Evolutionary conservation across 1,139 yeast genomes (phyloP).

Genomic region (Blastobotrys ciferrii): DNA sequence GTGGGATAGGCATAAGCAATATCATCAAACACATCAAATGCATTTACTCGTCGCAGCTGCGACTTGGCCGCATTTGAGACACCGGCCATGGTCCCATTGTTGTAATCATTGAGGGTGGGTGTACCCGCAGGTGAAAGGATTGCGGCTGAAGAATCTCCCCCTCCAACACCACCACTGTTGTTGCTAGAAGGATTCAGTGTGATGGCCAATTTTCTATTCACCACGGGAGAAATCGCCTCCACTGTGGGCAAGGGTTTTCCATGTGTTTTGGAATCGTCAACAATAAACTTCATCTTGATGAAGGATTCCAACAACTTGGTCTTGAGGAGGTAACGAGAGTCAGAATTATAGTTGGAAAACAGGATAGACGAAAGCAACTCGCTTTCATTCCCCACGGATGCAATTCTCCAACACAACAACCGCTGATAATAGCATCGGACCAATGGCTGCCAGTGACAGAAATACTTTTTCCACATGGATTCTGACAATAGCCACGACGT

Average conservation of each 20-base stretch:
- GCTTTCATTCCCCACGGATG: slow-evolving; percentile 37
- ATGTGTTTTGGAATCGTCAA: slow-evolving; percentile 18
- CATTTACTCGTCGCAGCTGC: slow-evolving; percentile 38
- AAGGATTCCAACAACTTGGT: slow-evolving; percentile 29
- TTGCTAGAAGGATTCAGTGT: slow-evolving; percentile 37
- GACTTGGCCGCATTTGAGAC: neutral
- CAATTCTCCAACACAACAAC: slow-evolving; percentile 67
- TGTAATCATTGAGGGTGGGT: slow-evolving; percentile 10
- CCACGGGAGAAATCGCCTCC: slow-evolving; percentile 51
- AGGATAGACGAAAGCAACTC: slow-evolving; percentile 32
- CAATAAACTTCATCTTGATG: slow-evolving; percentile 26
- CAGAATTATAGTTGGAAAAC: slow-evolving; percentile 31
- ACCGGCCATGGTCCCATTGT: neutral
- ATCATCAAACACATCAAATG: slow-evolving; percentile 76
- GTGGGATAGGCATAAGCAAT: slow-evolving; percentile 56
- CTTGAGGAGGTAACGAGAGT: slow-evolving; percentile 30
- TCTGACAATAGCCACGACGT: slow-evolving; percentile 55
- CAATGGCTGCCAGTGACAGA: slow-evolving; percentile 79
- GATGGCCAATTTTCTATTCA: slow-evolving; percentile 48
- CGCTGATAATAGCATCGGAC: slow-evolving; percentile 68
- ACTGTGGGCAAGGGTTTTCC: slow-evolving; percentile 27
- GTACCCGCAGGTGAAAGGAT: slow-evolving; percentile 5
- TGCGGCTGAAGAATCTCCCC: slow-evolving; percentile 11
- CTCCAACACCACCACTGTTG: neutral
- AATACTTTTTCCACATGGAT: slow-evolving; percentile 51